A percentile compares a stretch with the other conserved stretches of the same genome.
phyloP scores from a whole-genome alignment of 2,329 filamentous ascomycete genomes.

The Aspergillus sp. region DNA sequence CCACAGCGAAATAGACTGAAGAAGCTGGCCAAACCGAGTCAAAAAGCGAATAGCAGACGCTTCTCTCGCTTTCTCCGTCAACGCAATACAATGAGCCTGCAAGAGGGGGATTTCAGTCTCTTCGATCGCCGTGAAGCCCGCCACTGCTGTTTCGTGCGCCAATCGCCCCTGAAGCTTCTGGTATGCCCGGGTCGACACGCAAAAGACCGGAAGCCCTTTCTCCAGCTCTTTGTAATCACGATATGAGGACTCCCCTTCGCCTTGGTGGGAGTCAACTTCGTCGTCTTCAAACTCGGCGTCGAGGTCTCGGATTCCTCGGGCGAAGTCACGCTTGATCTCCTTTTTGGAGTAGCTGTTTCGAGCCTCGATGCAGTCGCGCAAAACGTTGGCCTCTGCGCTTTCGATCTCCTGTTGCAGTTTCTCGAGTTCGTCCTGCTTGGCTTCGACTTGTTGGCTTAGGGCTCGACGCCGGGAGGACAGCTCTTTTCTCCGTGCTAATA shows the following conservation, averaged over 20 bases:
- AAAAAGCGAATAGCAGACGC: conserved; percentile 47
- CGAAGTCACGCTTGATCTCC: conserved; percentile 5
- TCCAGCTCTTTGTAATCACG: conserved; percentile 55
- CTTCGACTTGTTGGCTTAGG: conserved; percentile 10
- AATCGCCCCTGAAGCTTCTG: conserved; percentile 57
- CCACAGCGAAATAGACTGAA: conserved; percentile 53
- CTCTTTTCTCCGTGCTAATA: too few species aligned
- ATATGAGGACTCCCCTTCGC: conserved; percentile 28
- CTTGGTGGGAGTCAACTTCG: conserved; percentile 44
- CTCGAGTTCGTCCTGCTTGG: conserved; percentile 18
- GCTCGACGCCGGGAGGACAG: background rate
- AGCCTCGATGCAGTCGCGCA: conserved; percentile 7
- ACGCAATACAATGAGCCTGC: conserved; percentile 53
- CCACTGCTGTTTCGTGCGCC: conserved; percentile 46
- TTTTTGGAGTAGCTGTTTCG: conserved; percentile 4
- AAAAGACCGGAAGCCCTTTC: conserved; percentile 56
- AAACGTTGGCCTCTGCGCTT: conserved; percentile 1
- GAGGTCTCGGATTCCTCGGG: background rate
- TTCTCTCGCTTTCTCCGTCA: conserved; percentile 49
- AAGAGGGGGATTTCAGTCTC: conserved; percentile 59
- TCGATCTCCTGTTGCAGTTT: conserved; percentile 37
- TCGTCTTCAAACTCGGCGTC: conserved; percentile 1
- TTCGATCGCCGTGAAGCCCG: conserved; percentile 48
- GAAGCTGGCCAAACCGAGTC: conserved; percentile 45
- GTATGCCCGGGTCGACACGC: conserved; percentile 58